Conservation (phyloP, 2,329 filamentous ascomycete genomes). For the Chlorencoelia australis region DNA sequence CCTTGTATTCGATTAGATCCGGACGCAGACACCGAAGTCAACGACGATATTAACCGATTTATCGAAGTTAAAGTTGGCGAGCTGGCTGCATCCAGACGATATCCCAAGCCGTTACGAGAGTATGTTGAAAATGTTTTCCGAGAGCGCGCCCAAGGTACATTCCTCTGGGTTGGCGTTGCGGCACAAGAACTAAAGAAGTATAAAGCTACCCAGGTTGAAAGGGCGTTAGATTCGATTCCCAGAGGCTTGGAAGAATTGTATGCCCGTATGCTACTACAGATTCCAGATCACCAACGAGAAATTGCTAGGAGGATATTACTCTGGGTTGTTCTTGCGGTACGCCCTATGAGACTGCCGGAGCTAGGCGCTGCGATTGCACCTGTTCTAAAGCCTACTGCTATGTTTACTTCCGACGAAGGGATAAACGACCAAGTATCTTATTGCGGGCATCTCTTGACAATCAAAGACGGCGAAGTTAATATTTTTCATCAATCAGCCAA, state of each 20-base stretch:
- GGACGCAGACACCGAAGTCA: conserved; percentile 15
- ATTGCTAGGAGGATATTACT: conserved; percentile 17
- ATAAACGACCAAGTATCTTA: conserved; percentile 14
- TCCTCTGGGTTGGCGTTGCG: conserved; percentile 25
- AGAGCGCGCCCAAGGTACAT: conserved; percentile 24
- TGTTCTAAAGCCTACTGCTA: not conserved
- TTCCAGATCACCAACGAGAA: conserved; percentile 11
- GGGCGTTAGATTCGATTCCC: conserved; percentile 18
- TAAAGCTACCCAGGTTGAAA: conserved; percentile 11
- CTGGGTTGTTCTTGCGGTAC: conserved; percentile 22
- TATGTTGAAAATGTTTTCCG: conserved; percentile 14
- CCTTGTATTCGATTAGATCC: conserved; percentile 20
- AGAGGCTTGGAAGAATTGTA: conserved; percentile 23
- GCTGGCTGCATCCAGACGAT: conserved; percentile 11
- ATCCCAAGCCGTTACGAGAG: conserved; percentile 8
- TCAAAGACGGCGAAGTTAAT: conserved; percentile 17
- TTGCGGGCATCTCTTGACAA: conserved; percentile 17
- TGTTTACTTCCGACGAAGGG: conserved; percentile 11
- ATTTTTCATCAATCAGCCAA: conserved; percentile 26
- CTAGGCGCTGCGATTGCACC: conserved; percentile 14
- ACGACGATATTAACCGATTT: conserved; percentile 21
- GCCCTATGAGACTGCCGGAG: conserved; percentile 22
- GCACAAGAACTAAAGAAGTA: conserved; percentile 10
- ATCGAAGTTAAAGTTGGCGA: conserved; percentile 18
- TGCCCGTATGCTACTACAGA: conserved; percentile 22